phyloP scores from a whole-genome alignment of 257 asterid species.

The Hygrophila difformis region DNA sequence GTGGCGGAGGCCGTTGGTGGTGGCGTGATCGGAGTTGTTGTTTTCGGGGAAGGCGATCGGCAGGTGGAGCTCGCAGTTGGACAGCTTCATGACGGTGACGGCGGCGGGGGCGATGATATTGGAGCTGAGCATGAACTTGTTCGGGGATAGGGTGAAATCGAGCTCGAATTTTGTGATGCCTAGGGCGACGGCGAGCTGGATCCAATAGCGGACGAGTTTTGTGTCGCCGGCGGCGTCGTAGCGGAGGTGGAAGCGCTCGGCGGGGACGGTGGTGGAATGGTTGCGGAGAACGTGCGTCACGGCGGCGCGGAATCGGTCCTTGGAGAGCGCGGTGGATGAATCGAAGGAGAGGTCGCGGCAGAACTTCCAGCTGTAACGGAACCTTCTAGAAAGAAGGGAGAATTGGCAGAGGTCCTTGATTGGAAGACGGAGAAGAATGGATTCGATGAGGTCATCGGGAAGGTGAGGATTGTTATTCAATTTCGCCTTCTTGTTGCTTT shows the following conservation, averaged over 20 bases:
- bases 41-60: no score
- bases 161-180: slow-evolving; percentile 18
- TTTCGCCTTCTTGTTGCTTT: no score
- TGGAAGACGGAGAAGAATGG: slow-evolving; percentile 14
- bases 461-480: no score
- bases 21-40: slow-evolving; percentile 1
- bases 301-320: neutral
- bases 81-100: slow-evolving; percentile 15
- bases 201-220: slow-evolving; percentile 14
- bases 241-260: neutral
- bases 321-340: neutral
- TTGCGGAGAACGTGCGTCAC: neutral
- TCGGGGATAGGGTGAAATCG: neutral
- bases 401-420: slow-evolving; percentile 8
- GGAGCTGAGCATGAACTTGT: neutral
- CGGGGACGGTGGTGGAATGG: neutral
- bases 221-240: neutral
- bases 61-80: slow-evolving; percentile 22
- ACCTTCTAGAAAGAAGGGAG: slow-evolving; percentile 11
- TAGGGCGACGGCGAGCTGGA: neutral
- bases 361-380: slow-evolving; percentile 13
- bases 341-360: slow-evolving; percentile 22
- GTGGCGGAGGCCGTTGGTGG: slow-evolving; percentile 4
- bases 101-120: neutral
- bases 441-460: slow-evolving; percentile 23